A percentile compares a stretch with the other conserved stretches of the same genome.
Evolutionary conservation across 257 asterid genomes (phyloP).

Genomic region (Rubia yunnanensis): DNA sequence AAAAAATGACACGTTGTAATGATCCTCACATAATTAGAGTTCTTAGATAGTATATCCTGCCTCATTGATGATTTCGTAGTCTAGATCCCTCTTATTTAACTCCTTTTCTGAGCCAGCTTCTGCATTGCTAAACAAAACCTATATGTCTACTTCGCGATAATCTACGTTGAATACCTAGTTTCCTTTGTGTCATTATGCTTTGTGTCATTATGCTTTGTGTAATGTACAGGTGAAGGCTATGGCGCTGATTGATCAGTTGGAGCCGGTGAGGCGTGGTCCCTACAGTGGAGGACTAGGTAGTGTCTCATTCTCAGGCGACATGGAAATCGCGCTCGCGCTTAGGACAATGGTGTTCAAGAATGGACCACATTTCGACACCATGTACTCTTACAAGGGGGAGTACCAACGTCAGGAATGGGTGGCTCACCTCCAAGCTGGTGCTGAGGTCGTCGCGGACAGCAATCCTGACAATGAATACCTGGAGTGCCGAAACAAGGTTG

Average conservation of each 20-base stretch:
- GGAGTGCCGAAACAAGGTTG: conserved; percentile 77
- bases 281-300: conserved; percentile 92
- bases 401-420: conserved; percentile 61
- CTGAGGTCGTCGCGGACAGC: conserved; percentile 88
- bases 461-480: conserved; percentile 61
- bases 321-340: conserved; percentile 76
- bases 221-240: conserved; percentile 65
- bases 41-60: background rate
- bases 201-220: no score
- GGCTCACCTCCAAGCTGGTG: conserved; percentile 86
- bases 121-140: background rate
- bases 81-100: background rate
- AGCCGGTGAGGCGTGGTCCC: conserved; percentile 67
- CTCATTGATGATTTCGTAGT: background rate
- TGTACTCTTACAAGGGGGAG: conserved; percentile 47
- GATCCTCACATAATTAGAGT: background rate
- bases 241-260: conserved; percentile 76
- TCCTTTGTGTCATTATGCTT: background rate
- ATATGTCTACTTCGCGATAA: background rate
- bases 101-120: background rate
- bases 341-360: conserved; percentile 72
- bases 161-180: background rate
- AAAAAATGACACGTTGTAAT: background rate
- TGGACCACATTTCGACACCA: conserved; percentile 42
- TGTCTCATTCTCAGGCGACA: conserved; percentile 64